phyloP scores from a whole-genome alignment of 148 eudicot species.

The Rhododendron ovatum region DNA sequence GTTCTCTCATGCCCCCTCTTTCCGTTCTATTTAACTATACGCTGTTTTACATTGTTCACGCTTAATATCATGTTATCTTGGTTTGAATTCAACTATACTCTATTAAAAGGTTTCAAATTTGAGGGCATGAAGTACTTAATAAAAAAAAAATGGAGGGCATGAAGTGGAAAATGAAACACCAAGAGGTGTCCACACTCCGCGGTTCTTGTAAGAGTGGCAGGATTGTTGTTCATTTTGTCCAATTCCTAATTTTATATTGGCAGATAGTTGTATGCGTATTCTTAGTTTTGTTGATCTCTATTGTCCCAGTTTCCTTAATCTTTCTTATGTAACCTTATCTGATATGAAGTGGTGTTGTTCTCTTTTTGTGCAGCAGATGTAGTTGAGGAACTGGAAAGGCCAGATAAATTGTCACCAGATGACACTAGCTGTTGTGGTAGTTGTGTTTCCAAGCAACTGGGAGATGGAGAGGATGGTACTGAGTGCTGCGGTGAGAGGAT shows the following conservation, averaged over 20 bases:
- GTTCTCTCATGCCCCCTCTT: neutral
- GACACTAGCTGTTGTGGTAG: constrained; percentile 10
- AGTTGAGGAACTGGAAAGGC: constrained; percentile 11
- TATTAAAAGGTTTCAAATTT: neutral
- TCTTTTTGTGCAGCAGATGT: neutral
- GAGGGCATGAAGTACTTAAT: neutral
- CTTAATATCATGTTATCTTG: neutral
- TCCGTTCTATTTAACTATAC: neutral
- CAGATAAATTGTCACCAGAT: constrained; percentile 10
- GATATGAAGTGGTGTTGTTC: neutral
- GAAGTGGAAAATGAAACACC: constrained; percentile 1
- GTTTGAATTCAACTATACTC: neutral
- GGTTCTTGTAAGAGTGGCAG: neutral
- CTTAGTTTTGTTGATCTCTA: neutral
- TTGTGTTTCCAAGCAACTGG: constrained; percentile 11
- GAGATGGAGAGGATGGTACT: constrained; percentile 12
- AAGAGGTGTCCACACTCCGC: neutral
- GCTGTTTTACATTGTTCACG: neutral
- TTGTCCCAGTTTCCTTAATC: neutral
- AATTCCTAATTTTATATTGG: neutral
- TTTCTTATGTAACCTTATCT: neutral
- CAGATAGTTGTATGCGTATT: neutral
- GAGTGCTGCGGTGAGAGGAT: constrained; percentile 1
- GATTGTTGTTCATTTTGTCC: neutral
- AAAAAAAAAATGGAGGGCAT: neutral